Conservation (phyloP, 805 yeast genomes). For the Starmera caribaea region DNA sequence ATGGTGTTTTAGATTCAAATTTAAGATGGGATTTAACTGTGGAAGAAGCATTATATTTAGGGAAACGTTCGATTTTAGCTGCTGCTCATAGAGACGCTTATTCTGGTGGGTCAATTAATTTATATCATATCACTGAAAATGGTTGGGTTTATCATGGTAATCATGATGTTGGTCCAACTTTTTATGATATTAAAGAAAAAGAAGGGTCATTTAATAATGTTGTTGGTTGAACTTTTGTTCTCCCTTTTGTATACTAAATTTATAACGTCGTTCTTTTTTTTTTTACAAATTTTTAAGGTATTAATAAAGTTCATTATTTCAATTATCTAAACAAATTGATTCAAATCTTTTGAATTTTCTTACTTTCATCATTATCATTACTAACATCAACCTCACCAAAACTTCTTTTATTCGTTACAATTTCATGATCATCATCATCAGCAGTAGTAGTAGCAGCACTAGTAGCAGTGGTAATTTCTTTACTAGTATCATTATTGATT, state of each 20-base stretch:
- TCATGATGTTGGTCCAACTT: slow-evolving; percentile 79
- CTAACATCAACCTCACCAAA: not conserved
- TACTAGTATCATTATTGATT: too few species aligned
- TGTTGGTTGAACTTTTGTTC: not conserved
- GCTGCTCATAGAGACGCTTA: slow-evolving; percentile 98
- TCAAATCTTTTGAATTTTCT: not conserved
- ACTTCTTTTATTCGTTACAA: too few species aligned
- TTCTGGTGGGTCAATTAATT: slow-evolving; percentile 93
- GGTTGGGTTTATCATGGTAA: slow-evolving; percentile 98
- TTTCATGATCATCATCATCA: not conserved
- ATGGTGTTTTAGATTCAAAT: slow-evolving; percentile 92
- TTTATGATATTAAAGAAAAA: slow-evolving; percentile 84
- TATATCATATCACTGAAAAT: slow-evolving; percentile 83
- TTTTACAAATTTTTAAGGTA: too few species aligned
- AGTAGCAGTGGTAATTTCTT: not conserved
- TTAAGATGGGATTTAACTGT: slow-evolving; percentile 86
- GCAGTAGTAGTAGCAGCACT: not conserved
- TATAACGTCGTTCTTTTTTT: too few species aligned
- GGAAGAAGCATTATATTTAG: slow-evolving; percentile 89
- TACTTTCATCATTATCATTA: not conserved
- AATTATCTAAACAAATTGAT: too few species aligned
- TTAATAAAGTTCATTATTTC: too few species aligned
- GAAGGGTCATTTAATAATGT: slow-evolving; percentile 81
- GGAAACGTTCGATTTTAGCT: slow-evolving; percentile 91
- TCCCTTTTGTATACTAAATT: not conserved